Evolutionary conservation across 768 basidiomycete species (phyloP).

Genomic region (Pleurotus djamor): DNA sequence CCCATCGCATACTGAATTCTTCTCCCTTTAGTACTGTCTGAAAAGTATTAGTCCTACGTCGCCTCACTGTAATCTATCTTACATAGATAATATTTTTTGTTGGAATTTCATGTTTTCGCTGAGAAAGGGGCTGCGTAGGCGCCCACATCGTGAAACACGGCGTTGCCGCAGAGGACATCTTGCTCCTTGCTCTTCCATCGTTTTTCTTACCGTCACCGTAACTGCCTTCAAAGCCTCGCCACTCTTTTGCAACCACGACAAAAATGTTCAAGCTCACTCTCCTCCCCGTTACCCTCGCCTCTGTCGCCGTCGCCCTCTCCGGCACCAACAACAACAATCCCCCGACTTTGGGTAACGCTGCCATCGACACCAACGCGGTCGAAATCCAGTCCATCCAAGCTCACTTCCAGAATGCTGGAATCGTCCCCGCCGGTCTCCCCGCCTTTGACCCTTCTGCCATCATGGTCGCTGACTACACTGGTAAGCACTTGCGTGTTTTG

Average conservation of each 20-base stretch:
- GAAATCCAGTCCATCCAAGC: constrained; percentile 63
- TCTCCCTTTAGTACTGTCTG: constrained; percentile 52
- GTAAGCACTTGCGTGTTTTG: constrained; percentile 15
- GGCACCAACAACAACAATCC: neutral
- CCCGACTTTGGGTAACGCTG: neutral
- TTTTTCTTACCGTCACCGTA: neutral
- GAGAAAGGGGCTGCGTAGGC: neutral
- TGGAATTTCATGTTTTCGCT: neutral
- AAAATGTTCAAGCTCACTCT: constrained; percentile 1
- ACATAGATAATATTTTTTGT: neutral
- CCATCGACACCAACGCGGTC: constrained; percentile 17
- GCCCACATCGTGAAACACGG: too few relatives aligned
- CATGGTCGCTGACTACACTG: constrained; percentile 48
- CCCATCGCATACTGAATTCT: constrained; percentile 9
- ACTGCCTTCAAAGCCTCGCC: neutral
- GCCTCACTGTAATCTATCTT: neutral
- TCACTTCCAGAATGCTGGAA: constrained; percentile 56
- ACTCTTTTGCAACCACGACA: neutral
- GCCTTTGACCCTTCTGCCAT: constrained; percentile 63
- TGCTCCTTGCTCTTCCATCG: neutral
- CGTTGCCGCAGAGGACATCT: neutral
- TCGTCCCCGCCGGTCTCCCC: constrained; percentile 62
- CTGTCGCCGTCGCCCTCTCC: neutral
- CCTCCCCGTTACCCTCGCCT: neutral
- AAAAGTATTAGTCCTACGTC: constrained; percentile 47